Conservation (phyloP, 2,329 filamentous ascomycete genomes). For the Hortaea werneckii region DNA sequence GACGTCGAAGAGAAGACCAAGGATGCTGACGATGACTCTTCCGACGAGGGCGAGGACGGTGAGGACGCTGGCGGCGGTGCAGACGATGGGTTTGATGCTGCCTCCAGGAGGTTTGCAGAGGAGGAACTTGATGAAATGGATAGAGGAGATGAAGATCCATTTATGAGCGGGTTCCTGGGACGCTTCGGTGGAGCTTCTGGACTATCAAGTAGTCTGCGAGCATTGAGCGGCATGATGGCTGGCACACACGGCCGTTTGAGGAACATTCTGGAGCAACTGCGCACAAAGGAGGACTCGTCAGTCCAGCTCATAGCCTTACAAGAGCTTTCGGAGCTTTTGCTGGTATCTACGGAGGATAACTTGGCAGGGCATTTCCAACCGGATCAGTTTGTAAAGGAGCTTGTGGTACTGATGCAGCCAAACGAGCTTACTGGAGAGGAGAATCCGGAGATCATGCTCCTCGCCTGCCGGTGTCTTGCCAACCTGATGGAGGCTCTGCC, state of each 20-base stretch:
- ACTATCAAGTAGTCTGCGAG: constrained; percentile 71
- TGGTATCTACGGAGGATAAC: constrained; percentile 95
- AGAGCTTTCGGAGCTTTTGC: constrained; percentile 82
- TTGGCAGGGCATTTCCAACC: constrained; percentile 89
- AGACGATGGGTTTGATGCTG: constrained; percentile 36
- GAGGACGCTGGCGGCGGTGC: constrained; percentile 26
- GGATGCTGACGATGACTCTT: constrained; percentile 17
- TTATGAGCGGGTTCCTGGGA: constrained; percentile 55
- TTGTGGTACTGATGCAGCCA: constrained; percentile 84
- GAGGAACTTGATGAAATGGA: constrained; percentile 41
- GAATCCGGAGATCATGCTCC: constrained; percentile 92
- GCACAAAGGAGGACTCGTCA: constrained; percentile 74
- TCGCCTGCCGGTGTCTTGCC: constrained; percentile 88
- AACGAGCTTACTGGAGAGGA: constrained; percentile 71
- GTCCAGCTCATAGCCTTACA: constrained; percentile 85
- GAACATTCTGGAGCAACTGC: constrained; percentile 49
- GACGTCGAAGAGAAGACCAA: constrained; percentile 20
- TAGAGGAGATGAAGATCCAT: constrained; percentile 46
- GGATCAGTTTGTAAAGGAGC: constrained; percentile 88
- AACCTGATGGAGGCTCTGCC: constrained; percentile 97
- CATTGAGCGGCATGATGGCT: constrained; percentile 84
- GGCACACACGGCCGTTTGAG: constrained; percentile 71
- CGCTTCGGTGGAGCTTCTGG: constrained; percentile 52
- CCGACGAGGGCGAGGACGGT: constrained; percentile 24
- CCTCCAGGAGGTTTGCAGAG: constrained; percentile 54